phyloP scores from a whole-genome alignment of 345 rosid genomes.

The Isatis tinctoria region DNA sequence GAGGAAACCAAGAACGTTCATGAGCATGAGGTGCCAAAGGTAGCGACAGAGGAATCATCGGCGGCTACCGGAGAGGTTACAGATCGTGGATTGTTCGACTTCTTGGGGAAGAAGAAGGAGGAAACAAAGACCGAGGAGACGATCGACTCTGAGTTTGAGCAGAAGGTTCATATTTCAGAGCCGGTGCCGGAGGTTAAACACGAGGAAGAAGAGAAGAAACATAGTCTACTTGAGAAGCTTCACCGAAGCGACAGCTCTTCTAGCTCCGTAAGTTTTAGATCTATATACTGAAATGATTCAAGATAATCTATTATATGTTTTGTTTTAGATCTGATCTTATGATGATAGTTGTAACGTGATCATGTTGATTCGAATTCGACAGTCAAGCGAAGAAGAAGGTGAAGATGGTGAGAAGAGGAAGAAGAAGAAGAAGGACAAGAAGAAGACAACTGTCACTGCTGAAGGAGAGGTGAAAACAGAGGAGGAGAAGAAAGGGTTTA shows the following conservation, averaged over 20 bases:
- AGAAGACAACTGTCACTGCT: constrained; percentile 10
- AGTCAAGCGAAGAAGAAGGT: constrained; percentile 86
- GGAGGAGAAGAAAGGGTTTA: constrained; percentile 50
- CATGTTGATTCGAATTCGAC: background rate
- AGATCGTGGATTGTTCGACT: constrained; percentile 83
- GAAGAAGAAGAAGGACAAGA: constrained; percentile 56
- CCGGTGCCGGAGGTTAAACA: constrained; percentile 19
- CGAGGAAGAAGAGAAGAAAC: constrained; percentile 50
- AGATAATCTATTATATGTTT: background rate
- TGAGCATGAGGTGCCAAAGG: constrained; percentile 39
- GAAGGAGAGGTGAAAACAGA: constrained; percentile 36
- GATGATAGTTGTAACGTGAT: background rate
- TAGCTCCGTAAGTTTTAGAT: constrained; percentile 77
- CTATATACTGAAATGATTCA: background rate
- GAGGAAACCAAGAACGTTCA: constrained; percentile 46
- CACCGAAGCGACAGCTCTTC: constrained; percentile 70
- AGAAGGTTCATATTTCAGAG: constrained; percentile 61
- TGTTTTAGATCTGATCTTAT: background rate
- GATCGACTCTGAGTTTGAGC: constrained; percentile 54
- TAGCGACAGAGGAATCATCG: constrained; percentile 20
- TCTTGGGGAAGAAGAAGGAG: constrained; percentile 68
- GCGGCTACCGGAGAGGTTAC: constrained; percentile 39
- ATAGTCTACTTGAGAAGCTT: constrained; percentile 58
- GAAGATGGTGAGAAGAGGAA: constrained; percentile 55
- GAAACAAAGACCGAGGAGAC: constrained; percentile 54